Evolutionary conservation across 495 filamentous ascomycete genomes (phyloP).

Genomic region (Viridothelium virens): DNA sequence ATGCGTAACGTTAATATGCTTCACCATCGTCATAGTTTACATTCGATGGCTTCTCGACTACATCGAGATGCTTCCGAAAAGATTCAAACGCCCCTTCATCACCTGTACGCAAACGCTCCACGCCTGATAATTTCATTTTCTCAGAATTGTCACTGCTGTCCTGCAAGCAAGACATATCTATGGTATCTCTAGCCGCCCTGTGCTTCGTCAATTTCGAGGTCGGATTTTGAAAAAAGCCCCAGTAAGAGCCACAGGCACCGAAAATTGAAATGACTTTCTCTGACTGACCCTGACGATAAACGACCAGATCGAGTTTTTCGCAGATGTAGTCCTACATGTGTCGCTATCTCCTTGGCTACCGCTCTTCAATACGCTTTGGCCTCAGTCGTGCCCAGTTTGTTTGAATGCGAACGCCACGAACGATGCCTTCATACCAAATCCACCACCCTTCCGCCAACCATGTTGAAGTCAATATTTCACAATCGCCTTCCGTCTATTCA

Average conservation of each 20-base stretch:
- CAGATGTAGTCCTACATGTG: not conserved
- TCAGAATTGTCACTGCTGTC: slow-evolving; percentile 5
- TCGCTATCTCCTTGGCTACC: too few species aligned
- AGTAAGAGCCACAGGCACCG: not conserved
- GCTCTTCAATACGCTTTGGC: not conserved
- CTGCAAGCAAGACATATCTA: not conserved
- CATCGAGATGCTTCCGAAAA: not conserved
- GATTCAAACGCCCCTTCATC: not conserved
- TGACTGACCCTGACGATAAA: not conserved
- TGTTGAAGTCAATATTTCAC: not conserved
- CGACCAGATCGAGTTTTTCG: not conserved
- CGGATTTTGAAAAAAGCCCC: not conserved
- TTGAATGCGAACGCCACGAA: not conserved
- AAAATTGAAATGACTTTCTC: not conserved
- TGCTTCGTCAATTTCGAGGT: not conserved
- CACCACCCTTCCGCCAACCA: not conserved
- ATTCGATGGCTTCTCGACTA: not conserved
- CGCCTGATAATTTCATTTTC: not conserved
- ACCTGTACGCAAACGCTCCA: slow-evolving; percentile 6
- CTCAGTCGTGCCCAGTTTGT: not conserved
- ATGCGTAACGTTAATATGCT: not conserved
- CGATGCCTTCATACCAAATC: not conserved
- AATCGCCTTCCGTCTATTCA: too few species aligned
- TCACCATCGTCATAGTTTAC: not conserved
- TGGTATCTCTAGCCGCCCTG: not conserved